A percentile compares a stretch with the other conserved stretches of the same genome.
Evolutionary conservation across 139 green algal genomes (phyloP).

Genomic region (Chlamydomonas incerta): DNA sequence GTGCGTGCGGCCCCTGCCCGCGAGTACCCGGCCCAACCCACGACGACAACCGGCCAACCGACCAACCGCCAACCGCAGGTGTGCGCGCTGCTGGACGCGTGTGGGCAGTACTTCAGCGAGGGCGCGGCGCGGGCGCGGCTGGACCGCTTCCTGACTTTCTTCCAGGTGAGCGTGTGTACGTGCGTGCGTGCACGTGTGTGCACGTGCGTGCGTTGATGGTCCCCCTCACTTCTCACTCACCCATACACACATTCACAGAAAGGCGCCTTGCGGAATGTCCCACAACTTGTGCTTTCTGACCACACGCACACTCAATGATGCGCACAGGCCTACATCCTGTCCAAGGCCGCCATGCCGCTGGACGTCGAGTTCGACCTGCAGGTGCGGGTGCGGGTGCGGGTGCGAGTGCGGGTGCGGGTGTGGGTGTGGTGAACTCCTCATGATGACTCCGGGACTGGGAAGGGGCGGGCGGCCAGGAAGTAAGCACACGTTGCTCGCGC

Average conservation of each 20-base stretch:
- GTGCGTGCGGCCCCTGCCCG: no score
- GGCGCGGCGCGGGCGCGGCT: constrained; percentile 73
- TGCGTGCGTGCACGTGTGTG: no score
- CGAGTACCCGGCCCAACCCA: no score
- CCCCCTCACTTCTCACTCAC: no score
- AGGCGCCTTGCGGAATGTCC: no score
- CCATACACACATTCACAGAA: no score
- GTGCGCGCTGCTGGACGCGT: constrained; percentile 84
- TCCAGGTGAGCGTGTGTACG: constrained; percentile 68
- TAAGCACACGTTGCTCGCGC: background rate
- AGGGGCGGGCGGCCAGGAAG: no score
- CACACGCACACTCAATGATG: no score
- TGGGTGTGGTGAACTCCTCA: background rate
- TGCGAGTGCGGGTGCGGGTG: no score
- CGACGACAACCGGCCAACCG: no score
- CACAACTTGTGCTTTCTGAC: no score
- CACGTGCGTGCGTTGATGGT: background rate
- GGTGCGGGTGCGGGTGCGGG: constrained; percentile 48
- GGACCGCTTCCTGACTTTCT: constrained; percentile 92
- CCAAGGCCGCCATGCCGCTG: constrained; percentile 85
- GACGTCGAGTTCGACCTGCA: constrained; percentile 94
- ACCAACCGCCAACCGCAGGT: no score
- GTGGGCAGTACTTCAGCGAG: constrained; percentile 88
- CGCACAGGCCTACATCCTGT: constrained; percentile 82
- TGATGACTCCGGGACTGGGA: background rate